Evolutionary conservation across 2,329 filamentous ascomycete species (phyloP).

Genomic region (Chrysoporthe cubensis): DNA sequence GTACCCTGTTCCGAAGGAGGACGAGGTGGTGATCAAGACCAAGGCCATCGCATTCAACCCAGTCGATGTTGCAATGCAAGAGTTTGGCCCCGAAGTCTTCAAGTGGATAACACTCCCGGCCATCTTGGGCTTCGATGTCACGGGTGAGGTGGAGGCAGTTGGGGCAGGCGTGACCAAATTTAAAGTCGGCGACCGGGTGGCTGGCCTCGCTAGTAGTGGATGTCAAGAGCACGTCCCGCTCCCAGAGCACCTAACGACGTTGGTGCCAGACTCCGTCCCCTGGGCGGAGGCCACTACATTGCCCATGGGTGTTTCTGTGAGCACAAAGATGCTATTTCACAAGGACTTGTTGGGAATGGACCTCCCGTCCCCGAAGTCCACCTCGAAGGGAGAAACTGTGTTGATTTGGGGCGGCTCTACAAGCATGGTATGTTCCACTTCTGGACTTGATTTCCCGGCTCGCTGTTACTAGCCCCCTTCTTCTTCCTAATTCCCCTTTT

Average conservation of each 20-base stretch:
- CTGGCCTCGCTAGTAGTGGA: conserved; percentile 33
- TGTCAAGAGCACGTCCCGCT: conserved; percentile 37
- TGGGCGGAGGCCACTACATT: conserved; percentile 36
- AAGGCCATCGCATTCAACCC: conserved; percentile 41
- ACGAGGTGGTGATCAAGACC: conserved; percentile 37
- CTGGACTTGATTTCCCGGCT: not conserved
- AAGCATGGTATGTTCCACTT: conserved; percentile 36
- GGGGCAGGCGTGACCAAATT: conserved; percentile 37
- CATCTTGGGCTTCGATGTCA: conserved; percentile 40
- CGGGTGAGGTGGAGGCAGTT: conserved; percentile 41
- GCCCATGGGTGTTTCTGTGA: conserved; percentile 37
- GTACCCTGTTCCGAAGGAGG: conserved; percentile 9
- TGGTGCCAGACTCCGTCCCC: conserved; percentile 32
- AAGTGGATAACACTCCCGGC: conserved; percentile 40
- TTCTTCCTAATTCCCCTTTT: not conserved
- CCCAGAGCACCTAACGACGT: conserved; percentile 29
- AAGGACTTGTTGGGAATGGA: conserved; percentile 17
- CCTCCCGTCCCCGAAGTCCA: conserved; percentile 27
- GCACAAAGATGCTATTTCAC: conserved; percentile 29
- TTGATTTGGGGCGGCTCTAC: conserved; percentile 55
- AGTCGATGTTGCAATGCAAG: conserved; percentile 38
- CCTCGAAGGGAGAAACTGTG: conserved; percentile 33
- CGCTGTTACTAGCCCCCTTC: not conserved
- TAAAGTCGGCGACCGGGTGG: conserved; percentile 41
- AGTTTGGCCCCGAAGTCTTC: conserved; percentile 33